A percentile compares a stretch with the other conserved stretches of the same genome.
phyloP scores from a whole-genome alignment of 805 yeast species.

The Helenozyma rhizophorensis region DNA sequence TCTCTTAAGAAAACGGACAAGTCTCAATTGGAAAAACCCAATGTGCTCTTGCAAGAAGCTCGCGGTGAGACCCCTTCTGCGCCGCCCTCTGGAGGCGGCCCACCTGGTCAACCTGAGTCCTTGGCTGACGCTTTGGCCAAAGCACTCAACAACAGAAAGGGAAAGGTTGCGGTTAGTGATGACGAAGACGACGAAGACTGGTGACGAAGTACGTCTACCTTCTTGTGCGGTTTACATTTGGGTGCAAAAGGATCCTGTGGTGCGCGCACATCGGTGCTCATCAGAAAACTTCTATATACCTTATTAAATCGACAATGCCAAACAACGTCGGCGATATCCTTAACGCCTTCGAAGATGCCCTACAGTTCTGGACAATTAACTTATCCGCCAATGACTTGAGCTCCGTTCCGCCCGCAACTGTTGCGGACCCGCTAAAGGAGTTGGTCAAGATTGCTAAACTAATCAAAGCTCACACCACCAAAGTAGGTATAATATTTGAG shows the following conservation, averaged over 20 bases:
- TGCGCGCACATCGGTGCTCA: slow-evolving; percentile 4
- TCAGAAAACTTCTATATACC: background rate
- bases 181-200: slow-evolving; percentile 68
- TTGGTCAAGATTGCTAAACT: slow-evolving; percentile 54
- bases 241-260: no score
- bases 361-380: slow-evolving; percentile 12
- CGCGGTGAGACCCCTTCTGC: slow-evolving; percentile 51
- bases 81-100: slow-evolving; percentile 28
- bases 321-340: slow-evolving; percentile 6
- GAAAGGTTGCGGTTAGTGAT: slow-evolving; percentile 74
- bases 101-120: slow-evolving; percentile 54
- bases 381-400: slow-evolving; percentile 6
- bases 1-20: slow-evolving; percentile 75
- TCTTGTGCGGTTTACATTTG: no score
- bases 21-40: slow-evolving; percentile 75
- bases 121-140: slow-evolving; percentile 86
- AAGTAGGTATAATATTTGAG: slow-evolving; percentile 66
- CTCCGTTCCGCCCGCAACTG: slow-evolving; percentile 15
- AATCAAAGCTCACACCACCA: slow-evolving; percentile 72
- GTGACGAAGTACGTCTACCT: slow-evolving; percentile 14
- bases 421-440: slow-evolving; percentile 51
- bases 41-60: slow-evolving; percentile 66
- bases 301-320: background rate
- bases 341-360: slow-evolving; percentile 14
- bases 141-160: slow-evolving; percentile 78